phyloP scores from a whole-genome alignment of 495 filamentous ascomycete genomes.

The Parachaetomium inaequale region DNA sequence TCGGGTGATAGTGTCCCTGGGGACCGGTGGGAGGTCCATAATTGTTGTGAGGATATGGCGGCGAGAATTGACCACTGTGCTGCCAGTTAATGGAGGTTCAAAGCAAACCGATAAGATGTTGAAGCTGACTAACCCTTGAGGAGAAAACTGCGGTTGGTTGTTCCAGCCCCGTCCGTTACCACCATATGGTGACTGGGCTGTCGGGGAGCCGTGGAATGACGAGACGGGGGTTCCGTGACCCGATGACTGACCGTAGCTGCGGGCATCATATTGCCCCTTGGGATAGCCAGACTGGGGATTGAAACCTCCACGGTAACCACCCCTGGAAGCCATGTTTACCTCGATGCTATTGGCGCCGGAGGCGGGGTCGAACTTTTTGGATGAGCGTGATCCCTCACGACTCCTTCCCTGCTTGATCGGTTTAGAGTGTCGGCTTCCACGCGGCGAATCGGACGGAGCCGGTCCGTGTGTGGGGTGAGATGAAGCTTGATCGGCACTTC shows the following conservation, averaged over 20 bases:
- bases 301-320: slow-evolving; percentile 41
- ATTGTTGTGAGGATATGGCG: slow-evolving; percentile 52
- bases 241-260: slow-evolving; percentile 56
- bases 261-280: slow-evolving; percentile 31
- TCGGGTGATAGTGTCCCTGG: slow-evolving; percentile 39
- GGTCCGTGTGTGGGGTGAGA: slow-evolving; percentile 33
- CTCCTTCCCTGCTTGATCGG: slow-evolving; percentile 34
- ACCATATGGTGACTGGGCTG: slow-evolving; percentile 62
- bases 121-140: slow-evolving; percentile 53
- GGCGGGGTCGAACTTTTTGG: slow-evolving; percentile 33
- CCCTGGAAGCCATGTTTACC: slow-evolving; percentile 43
- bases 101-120: not conserved
- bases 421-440: slow-evolving; percentile 36
- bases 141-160: slow-evolving; percentile 53
- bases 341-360: slow-evolving; percentile 49
- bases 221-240: slow-evolving; percentile 56
- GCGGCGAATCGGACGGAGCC: slow-evolving; percentile 34
- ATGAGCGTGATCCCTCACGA: slow-evolving; percentile 33
- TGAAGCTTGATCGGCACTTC: slow-evolving; percentile 29
- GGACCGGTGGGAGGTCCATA: slow-evolving; percentile 52
- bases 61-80: slow-evolving; percentile 53
- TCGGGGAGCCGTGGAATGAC: slow-evolving; percentile 65
- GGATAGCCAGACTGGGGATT: slow-evolving; percentile 32
- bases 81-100: slow-evolving; percentile 23
- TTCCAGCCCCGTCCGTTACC: slow-evolving; percentile 57